Evolutionary conservation across 2,329 filamentous ascomycete species (phyloP), one percentile per base, ranked within the genome.

Genomic region (Fusarium luffae): DNA sequence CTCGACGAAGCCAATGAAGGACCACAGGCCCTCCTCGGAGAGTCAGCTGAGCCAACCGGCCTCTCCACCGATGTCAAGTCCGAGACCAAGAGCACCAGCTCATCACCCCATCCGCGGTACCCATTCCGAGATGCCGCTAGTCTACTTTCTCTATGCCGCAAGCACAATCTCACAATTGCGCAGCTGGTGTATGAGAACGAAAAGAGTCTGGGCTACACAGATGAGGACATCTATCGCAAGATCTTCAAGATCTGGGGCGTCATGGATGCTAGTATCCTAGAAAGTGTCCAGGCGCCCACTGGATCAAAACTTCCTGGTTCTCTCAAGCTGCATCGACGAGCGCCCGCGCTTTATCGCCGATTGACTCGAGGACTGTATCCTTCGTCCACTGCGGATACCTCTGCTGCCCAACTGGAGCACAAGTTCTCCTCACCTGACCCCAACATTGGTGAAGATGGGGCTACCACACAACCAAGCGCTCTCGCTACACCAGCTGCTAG

Each of bases 151-250:
- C 73, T 85, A 4, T 85, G 84, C 59, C 79, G 82, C 50, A 83
- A 84, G 66, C 82, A 85, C 73, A 85, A 85, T 57, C 75, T 85
- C 9, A 85, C 84, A 5, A 85, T 85, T 28, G 84, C 84, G 1
- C 84, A 85, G 67, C 67, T 85, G 30, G 84, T 85, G 6, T 85
- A 85, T 59, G 83, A 85, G 72, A 85, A 85, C 54, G 84, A 85
- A 63, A 85, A 83, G 76, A 84, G 84, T 67, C 79, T 83, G 7
- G 84, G 84, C 11, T 84, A 85, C 58, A 82, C 81, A 0, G 83
- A 85, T 47, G 82, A 84, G 12, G 82, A 85, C 19, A 85, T 85
- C 43, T 78, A 79, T 54, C 73, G 79, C n/a, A 85, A 84, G 71
- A 54, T 85, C 13, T 80, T 82, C 62, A 79, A 81, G 34, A 85